Base-by-base conservation (phyloP, 1,284 basidiomycete genomes). In the Marasmius oreades region DNA sequence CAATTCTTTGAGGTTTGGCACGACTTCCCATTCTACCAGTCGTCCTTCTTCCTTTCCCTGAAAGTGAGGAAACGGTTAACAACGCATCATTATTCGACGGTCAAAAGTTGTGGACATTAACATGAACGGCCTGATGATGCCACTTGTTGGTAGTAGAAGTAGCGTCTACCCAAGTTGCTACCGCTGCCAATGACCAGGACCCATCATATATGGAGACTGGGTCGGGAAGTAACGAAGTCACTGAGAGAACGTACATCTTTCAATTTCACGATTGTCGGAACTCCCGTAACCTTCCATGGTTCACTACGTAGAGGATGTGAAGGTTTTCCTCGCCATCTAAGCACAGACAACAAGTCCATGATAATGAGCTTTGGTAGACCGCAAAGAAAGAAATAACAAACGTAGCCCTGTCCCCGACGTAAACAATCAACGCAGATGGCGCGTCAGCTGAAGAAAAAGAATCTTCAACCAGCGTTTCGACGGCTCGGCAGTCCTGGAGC, bases 211-310 rank as follows among this genome's bases (percentile, higher is more conserved):
- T 51, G 18, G 31, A 56, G 54, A 53, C 55, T 48, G 51, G 53
- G 28, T 31, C 28, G 28, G 28, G 10, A 31, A 10, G 28, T 31
- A 31, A 31, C 10, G 4, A 31, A 31, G 28, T 31, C 28, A 31
- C n/a, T n/a, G n/a, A 31, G 10, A 31, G 10, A 26, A 78, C 88
- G 64, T 66, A 91, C 92, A 62, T 88, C 74, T 64, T 78, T 70
- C n/a, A 86, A 56, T 62, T 80, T 80, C 55, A 93, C 73, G 58
- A 94, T 84, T 10, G 92, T 93, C 14, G 92, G 92, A 22, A 94
- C 76, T 31, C 73, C 74, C 28, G 70, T 67, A 51, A 94, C 69
- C 8, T 81, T 79, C 85, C 87, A 93, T 26, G 83, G 84, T 16
- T 77, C 77, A 46, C 74, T 74, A 57, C 90, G 83, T 64, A 84